phyloP scores from a whole-genome alignment of 257 asterid species.

The Ophiorrhiza pumila region DNA sequence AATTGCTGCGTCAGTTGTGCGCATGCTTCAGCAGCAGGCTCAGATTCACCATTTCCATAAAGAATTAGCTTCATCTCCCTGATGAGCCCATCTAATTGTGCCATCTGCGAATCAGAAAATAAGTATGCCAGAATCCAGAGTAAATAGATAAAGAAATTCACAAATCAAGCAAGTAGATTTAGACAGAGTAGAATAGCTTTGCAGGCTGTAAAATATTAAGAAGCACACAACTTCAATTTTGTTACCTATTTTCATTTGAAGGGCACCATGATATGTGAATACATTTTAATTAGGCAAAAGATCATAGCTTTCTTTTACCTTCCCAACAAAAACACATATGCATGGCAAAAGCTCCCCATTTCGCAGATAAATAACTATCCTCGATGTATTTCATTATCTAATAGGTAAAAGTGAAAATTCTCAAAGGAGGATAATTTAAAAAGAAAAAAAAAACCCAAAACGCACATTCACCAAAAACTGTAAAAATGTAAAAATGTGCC shows the following conservation, averaged over 20 bases:
- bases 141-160: neutral
- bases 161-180: neutral
- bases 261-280: neutral
- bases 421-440: neutral
- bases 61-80: slow-evolving; percentile 67
- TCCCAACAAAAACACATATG: neutral
- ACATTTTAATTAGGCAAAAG: neutral
- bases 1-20: slow-evolving; percentile 70
- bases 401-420: no score
- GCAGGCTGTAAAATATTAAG: neutral
- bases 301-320: no score
- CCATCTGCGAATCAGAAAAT: slow-evolving; percentile 48
- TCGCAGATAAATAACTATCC: neutral
- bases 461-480: neutral
- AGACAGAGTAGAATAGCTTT: neutral
- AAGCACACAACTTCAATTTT: neutral
- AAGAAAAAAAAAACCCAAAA: neutral
- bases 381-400: neutral
- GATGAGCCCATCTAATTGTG: slow-evolving; percentile 43
- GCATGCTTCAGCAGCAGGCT: slow-evolving; percentile 75
- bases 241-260: neutral
- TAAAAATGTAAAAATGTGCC: neutral
- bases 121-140: neutral
- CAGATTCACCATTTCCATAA: slow-evolving; percentile 64
- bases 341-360: neutral